Evolutionary conservation across 2,329 filamentous ascomycete species (phyloP), one percentile per base, ranked within the genome.

Genomic region (Ilyonectria mors-panacis): DNA sequence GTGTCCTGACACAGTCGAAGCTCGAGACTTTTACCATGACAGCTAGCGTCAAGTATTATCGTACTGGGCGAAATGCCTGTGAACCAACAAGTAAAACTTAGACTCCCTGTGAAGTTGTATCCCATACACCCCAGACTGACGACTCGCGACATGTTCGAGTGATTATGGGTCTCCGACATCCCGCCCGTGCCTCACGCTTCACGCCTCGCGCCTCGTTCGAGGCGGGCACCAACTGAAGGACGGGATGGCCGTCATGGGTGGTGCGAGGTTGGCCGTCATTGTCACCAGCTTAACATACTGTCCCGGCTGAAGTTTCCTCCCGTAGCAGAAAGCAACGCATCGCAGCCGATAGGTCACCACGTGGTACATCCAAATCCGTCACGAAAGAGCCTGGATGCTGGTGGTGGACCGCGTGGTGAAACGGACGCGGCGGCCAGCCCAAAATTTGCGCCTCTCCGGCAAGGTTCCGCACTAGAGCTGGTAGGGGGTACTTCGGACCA

Each of bases 371-470:
- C 61, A 35, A 73, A 53, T 59, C 56, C 54, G 35, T 65, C 63
- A 53, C 59, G 66, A 65, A 65, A 66, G 59, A 57, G 54, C 67
- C 66, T 63, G 71, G 60, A 64, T 72, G 59, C 54, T 70, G 55
- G 73, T 73, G 73, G 73, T n/a, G 71, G 64, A 62, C 71, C 67
- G 70, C 66, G 66, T 74, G 68, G 73, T 73, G 65, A 74, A 70
- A 73, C 68, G 65, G 70, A 75, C 66, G 71, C 59, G 62, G 53
- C 58, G 53, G 66, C 59, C 66, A 67, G 61, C 57, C 65, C 19
- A 54, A 68, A 66, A 59, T 48, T 59, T 59, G 60, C 68, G 70
- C 67, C 66, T 76, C 51, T 62, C 61, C 64, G 69, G 73, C 64
- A 75, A 51, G 64, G 66, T 76, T 73, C 70, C 72, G 71, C 72